These are phyloP conservation scores for Forsythia suspensa DNA, from an alignment of 257 asterid genomes.

Conservation along the genomic window DNA sequence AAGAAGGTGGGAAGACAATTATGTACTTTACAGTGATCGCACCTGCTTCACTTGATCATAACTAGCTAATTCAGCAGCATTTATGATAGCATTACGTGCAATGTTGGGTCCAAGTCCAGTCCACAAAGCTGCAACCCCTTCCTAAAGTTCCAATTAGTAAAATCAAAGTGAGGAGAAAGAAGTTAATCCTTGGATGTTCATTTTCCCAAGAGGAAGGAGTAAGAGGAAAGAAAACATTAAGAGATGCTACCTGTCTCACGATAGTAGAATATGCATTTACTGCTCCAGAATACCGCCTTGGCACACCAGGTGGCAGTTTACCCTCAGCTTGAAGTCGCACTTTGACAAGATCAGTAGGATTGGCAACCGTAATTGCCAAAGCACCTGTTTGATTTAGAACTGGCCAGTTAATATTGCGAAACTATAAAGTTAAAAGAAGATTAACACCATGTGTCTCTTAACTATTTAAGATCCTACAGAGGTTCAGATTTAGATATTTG, in stretches of 20 bases:
- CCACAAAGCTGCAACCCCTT: constrained; percentile 85
- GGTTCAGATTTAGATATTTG: not conserved
- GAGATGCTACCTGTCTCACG: constrained; percentile 64
- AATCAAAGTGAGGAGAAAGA: constrained; percentile 12
- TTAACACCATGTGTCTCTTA: not conserved
- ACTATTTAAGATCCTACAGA: not conserved
- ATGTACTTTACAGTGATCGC: not conserved
- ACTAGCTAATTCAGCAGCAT: constrained; percentile 97
- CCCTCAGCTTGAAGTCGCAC: constrained; percentile 99
- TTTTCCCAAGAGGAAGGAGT: not conserved
- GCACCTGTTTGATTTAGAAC: constrained; percentile 61
- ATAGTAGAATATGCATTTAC: constrained; percentile 91
- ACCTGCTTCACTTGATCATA: constrained; percentile 99
- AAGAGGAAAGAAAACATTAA: constrained; percentile 17
- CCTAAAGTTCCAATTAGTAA: constrained; percentile 41
- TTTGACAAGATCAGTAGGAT: constrained; percentile 98
- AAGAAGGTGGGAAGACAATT: constrained; percentile 7
- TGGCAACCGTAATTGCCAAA: constrained; percentile 72
- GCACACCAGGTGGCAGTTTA: constrained; percentile 86
- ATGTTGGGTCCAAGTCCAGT: constrained; percentile 95
- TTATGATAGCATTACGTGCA: constrained; percentile 96
- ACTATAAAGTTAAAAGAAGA: not conserved
- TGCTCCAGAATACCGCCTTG: constrained; percentile 95
- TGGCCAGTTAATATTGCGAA: constrained; percentile 17
- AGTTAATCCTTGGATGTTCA: constrained; percentile 2